Percentiles rank a stretch among this genome's conserved stretches.
Conservation (phyloP, 2,329 filamentous ascomycete genomes). For the Balansia obtecta region DNA sequence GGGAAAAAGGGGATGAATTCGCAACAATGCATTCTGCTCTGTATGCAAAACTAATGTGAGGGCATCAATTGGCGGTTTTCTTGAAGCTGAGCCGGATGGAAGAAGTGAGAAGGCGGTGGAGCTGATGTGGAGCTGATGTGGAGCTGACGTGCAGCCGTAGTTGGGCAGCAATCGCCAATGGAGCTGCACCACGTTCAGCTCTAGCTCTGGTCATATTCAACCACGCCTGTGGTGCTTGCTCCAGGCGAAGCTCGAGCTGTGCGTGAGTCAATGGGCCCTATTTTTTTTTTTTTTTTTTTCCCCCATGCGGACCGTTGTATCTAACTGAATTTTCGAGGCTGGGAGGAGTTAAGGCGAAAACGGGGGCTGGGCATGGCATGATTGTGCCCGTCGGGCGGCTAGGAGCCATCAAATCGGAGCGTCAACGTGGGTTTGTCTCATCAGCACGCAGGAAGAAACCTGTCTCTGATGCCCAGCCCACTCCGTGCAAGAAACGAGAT, state of each 20-base stretch:
- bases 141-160: neutral
- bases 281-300: too few relatives aligned
- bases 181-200: conserved; percentile 2
- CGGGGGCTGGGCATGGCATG: too few relatives aligned
- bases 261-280: neutral
- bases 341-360: neutral
- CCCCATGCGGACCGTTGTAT: neutral
- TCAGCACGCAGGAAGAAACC: neutral
- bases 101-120: neutral
- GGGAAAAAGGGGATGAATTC: too few relatives aligned
- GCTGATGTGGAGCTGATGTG: neutral
- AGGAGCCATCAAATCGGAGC: neutral
- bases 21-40: too few relatives aligned
- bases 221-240: neutral
- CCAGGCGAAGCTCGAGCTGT: neutral
- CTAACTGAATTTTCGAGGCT: neutral
- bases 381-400: neutral
- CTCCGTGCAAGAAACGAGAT: too few relatives aligned
- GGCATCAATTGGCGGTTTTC: too few relatives aligned
- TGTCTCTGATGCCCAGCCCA: too few relatives aligned
- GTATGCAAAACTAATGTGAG: too few relatives aligned
- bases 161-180: conserved; percentile 4
- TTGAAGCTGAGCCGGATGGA: neutral
- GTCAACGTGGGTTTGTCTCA: neutral
- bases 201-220: neutral